Evolutionary conservation across 129 eudicot species (phyloP), one percentile per base, ranked within the genome.

Genomic region (Ambrosia trifida): DNA sequence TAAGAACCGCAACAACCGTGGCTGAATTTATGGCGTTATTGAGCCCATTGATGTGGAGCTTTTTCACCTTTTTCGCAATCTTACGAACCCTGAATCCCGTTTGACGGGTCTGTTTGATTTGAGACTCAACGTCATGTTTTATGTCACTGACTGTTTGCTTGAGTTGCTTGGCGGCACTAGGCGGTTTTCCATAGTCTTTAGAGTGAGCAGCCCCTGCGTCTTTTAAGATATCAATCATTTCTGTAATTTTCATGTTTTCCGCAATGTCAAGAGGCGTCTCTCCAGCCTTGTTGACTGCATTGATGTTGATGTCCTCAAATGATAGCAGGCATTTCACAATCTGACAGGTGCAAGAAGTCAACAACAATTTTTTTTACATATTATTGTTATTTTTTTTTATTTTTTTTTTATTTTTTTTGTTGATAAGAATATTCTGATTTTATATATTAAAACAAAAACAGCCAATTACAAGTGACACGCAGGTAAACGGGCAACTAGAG

Each of bases 61-160:
- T 95, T 73, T 95, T 90, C 18, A 95, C 93, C 52, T 83, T 85
- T 74, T 90, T 90, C 3, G 93, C 99, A 2, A 95, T 95, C 62
- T 86, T 95, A 30, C 83, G 79, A 4, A 95, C 99, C 71, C 88
- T 52, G 72, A 95, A 85, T 36, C 97, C 99, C 0, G 99, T 95
- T 79, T 90, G 99, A 51, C 90, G 97, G 31, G 87, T 85, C 63
- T 95, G 99, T 36, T 72, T 91, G 66, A 95, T 91, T 83, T 95
- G 99, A 24, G 96, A 90, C 59, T 95, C 74, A 11, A 95, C 96
- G 11, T 95, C 92, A 38, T 95, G 99, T 74, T 86, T 90, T 60
- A 95, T 95, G 75, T 90, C 97, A 45, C 99, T 95, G 35, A 95
- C 99, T 0, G 96, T 95, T 50, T 95, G 97, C 69, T 95, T 95